These are phyloP conservation scores for Harringtonia aguacate DNA, from an alignment of 2,329 filamentous ascomycete species.

Conservation along the genomic window DNA sequence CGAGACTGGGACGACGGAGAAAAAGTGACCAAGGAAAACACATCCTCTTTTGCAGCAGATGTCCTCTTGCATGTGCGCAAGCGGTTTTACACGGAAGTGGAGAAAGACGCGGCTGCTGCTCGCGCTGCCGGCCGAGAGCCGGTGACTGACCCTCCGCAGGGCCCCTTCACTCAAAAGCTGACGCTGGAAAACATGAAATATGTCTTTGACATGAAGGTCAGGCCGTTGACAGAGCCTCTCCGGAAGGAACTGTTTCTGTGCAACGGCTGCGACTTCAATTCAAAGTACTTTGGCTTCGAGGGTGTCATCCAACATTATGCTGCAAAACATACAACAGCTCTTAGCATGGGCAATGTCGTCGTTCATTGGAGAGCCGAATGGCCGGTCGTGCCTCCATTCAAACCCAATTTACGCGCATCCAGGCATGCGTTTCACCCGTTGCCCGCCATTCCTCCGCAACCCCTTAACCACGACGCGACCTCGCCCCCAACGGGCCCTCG, in stretches of 20 bases:
- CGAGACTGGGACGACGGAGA: constrained; percentile 54
- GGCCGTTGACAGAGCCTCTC: constrained; percentile 52
- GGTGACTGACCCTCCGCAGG: constrained; percentile 36
- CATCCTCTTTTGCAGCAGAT: constrained; percentile 59
- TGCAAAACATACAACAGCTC: constrained; percentile 63
- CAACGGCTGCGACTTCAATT: constrained; percentile 52
- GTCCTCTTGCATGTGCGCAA: constrained; percentile 57
- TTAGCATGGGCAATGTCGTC: constrained; percentile 61
- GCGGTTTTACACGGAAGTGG: constrained; percentile 52
- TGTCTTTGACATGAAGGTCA: constrained; percentile 70
- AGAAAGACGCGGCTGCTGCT: constrained; percentile 38
- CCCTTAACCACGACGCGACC: not conserved
- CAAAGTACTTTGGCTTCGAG: constrained; percentile 66
- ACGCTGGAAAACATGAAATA: constrained; percentile 81
- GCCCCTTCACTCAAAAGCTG: constrained; percentile 49
- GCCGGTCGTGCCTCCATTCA: constrained; percentile 66
- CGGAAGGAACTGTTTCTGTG: constrained; percentile 69
- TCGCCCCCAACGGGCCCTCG: not conserved
- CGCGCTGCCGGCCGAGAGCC: constrained; percentile 33
- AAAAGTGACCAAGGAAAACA: constrained; percentile 51
- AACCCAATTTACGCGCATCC: constrained; percentile 40
- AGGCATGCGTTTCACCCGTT: constrained; percentile 14
- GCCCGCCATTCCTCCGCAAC: constrained; percentile 1
- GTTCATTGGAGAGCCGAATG: constrained; percentile 75
- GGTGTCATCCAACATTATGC: constrained; percentile 74